phyloP scores from a whole-genome alignment of 2,329 filamentous ascomycete genomes.

The Esteya vermicola region DNA sequence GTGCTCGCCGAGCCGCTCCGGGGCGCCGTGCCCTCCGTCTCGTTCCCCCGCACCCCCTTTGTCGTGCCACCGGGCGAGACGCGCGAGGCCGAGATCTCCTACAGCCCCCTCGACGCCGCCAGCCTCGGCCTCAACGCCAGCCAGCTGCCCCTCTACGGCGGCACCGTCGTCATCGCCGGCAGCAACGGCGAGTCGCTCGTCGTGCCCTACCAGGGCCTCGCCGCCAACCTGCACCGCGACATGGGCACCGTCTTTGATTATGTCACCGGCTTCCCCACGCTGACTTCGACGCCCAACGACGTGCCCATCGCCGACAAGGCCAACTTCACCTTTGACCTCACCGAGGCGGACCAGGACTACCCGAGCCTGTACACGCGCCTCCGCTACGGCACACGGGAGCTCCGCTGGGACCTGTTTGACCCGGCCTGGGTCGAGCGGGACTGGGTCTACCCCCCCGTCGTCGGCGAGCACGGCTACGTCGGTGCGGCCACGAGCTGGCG shows the following conservation, averaged over 20 bases:
- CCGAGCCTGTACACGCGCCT: not conserved
- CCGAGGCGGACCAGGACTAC: not conserved
- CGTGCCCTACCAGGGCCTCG: conserved; percentile 16
- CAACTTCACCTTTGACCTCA: conserved; percentile 2
- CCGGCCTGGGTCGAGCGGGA: conserved; percentile 10
- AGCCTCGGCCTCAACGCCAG: conserved; percentile 9
- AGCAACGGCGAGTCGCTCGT: conserved; percentile 18
- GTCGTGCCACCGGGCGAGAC: conserved; percentile 14
- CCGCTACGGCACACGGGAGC: conserved; percentile 7
- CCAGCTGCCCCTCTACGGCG: conserved; percentile 16
- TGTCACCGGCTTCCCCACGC: not conserved
- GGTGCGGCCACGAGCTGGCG: conserved; percentile 10
- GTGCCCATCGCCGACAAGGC: not conserved
- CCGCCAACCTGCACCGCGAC: conserved; percentile 3
- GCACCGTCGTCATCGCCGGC: conserved; percentile 17
- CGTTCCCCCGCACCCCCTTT: conserved; percentile 8
- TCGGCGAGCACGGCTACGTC: conserved; percentile 11
- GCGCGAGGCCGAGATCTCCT: conserved; percentile 13
- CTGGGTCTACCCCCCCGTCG: conserved; percentile 14
- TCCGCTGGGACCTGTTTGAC: conserved; percentile 16
- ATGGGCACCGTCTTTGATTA: conserved; percentile 1
- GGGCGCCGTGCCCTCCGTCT: not conserved
- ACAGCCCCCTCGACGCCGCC: conserved; percentile 11
- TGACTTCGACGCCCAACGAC: not conserved
- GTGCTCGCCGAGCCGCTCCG: conserved; percentile 8